Percentiles rank a stretch among this genome's conserved stretches.
Conservation (phyloP, 805 yeast genomes). For the Wickerhamiella parazyma region DNA sequence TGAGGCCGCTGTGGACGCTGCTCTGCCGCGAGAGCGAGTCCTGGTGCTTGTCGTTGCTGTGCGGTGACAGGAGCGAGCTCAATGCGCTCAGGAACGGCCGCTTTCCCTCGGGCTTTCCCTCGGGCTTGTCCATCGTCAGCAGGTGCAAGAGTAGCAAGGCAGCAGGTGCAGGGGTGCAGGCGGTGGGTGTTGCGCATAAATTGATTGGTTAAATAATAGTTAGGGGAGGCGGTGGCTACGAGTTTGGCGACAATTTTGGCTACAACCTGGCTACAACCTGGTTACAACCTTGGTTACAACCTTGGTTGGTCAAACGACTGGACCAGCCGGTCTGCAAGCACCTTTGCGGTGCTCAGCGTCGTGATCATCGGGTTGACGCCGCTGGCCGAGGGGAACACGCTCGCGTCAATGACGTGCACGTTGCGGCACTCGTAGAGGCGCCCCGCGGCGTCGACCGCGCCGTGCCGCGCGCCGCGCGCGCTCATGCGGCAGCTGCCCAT, state of each 20-base stretch:
- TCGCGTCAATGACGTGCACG: conserved; percentile 38
- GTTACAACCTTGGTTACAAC: too few relatives aligned
- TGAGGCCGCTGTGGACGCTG: background rate
- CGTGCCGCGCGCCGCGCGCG: conserved; percentile 29
- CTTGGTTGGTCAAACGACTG: conserved; percentile 13
- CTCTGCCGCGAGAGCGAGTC: background rate
- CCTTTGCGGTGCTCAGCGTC: conserved; percentile 35
- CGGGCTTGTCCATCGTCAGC: background rate
- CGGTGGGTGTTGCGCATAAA: too few relatives aligned
- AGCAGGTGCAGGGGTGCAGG: too few relatives aligned
- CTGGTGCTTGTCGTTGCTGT: background rate
- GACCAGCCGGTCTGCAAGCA: conserved; percentile 29
- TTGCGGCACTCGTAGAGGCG: conserved; percentile 36
- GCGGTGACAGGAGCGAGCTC: background rate
- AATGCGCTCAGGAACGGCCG: background rate
- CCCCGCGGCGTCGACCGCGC: conserved; percentile 35
- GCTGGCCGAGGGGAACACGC: conserved; percentile 38
- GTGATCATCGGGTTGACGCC: conserved; percentile 44
- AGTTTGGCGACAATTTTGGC: too few relatives aligned
- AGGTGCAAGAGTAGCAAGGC: background rate
- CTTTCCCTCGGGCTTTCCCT: background rate
- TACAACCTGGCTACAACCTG: too few relatives aligned
- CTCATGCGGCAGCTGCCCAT: conserved; percentile 39
- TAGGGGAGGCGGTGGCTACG: too few relatives aligned
- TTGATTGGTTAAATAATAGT: too few relatives aligned